Evolutionary conservation across 441 rosid genomes (phyloP), one percentile per base, ranked within the genome.

Genomic region (Erysimum pusillum): DNA sequence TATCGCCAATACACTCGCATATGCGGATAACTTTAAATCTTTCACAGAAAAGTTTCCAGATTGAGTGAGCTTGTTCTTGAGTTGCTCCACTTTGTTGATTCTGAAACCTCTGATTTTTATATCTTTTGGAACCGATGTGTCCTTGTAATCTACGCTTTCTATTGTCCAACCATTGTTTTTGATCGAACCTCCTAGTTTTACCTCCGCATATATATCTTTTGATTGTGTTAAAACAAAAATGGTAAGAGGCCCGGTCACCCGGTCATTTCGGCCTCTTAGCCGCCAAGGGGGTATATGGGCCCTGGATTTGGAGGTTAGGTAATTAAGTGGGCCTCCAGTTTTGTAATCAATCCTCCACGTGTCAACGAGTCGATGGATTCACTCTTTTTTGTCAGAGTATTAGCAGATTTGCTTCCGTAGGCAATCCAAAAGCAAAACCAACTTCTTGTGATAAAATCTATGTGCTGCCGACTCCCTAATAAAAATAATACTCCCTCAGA

Each of bases 81-180:
- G 76, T 78, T 92, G 94, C 83, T 88, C 94, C 13, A 80, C 60
- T 72, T 85, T 91, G 76, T 85, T 83, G 71, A 95, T 62, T 72
- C 81, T 90, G 74, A 95, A 95, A 49, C 98, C 97, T 61, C 99
- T 82, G 72, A 65, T 91, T 79, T 92, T 84, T 70, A 84, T 73
- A 82, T 92, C 97, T 84, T 92, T 98, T 0, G 93, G 90, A 15
- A 80, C 69, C 1, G 87, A 85, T 17, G 84, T 52, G 79, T 91
- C 96, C 54, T 88, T 92, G 83, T 87, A 79, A 70, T 91, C 93
- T 0, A 90, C 90, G 3, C 45, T 80, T 79, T 94, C 96, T 3
- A 91, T 80, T 38, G 61, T 70, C 97, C 99, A 92, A 4, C 98
- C 92, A 76, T 83, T 85, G 86, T 94, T 94, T 80, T 83, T 80